Base-by-base conservation (phyloP, 2,329 filamentous ascomycete species). In the Monosporascus sp. region DNA sequence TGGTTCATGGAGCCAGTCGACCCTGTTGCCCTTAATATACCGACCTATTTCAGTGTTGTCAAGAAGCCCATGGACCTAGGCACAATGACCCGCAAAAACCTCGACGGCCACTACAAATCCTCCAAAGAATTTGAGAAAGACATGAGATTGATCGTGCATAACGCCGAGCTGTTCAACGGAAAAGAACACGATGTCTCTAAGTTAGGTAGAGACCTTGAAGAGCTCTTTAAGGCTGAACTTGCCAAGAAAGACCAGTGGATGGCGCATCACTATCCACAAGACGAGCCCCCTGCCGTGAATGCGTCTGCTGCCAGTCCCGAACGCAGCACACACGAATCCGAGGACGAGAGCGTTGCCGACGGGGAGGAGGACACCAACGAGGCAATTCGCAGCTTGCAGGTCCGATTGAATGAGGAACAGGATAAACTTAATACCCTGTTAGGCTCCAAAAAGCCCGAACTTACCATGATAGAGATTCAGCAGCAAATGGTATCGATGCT, bases 1-100 rank as follows among this genome's bases (percentile, higher is more conserved):
- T 86, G 89, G 54, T 99, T 99, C 74, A 74, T 90, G 62, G 74
- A 81, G 7, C 89, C 94, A 0, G 94, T 99, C 20, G 94, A 99
- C 67, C 91, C 94, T 0, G 92, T 97, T 37, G 93, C 92, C 0
- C 76, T 97, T 51, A 91, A 93, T 67, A 97, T 97, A 54, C 94
- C 94, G 1, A 86, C 88, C 24, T 99, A 99, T 68, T 90, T 94
- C 68, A 90, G 88, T 64, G 78, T 97, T 56, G 91, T 99, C 73
- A 97, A 96, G 77, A 90, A 92, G 68, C 94, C 94, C 0, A 99
- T 97, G 93, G 93, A 99, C 68, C 77, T 97, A 48, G 78, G 81
- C 17, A 96, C 90, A n/a, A 88, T 96, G 65, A 78, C 82, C 37
- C 78, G 79, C 42, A 95, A 95, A 71, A 78, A 97, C 41, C 83